Evolutionary conservation across 108 stramenopile genomes (phyloP).

Genomic region (Pseudonitzschia multistriata): DNA sequence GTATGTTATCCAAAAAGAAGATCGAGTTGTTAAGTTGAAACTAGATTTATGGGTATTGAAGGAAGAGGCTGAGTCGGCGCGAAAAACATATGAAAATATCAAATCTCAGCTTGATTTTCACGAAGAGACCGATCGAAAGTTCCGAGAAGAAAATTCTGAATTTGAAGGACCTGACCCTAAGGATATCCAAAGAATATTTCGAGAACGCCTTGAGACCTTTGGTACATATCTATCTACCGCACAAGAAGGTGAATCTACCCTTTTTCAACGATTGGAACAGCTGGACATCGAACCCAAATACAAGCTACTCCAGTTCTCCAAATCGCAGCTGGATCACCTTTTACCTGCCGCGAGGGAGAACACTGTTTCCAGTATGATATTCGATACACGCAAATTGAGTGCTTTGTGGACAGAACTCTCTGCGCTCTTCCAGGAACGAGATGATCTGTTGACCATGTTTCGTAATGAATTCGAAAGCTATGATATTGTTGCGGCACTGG

Average conservation of each 20-base stretch:
- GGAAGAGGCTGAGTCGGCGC: conserved; percentile 47
- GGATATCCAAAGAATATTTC: conserved; percentile 40
- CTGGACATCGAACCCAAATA: conserved; percentile 47
- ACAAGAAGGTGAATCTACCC: conserved; percentile 40
- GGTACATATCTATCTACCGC: conserved; percentile 33
- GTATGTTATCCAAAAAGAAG: conserved; percentile 34
- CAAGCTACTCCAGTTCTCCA: conserved; percentile 38
- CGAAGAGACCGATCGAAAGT: conserved; percentile 38
- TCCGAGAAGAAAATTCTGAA: conserved; percentile 35
- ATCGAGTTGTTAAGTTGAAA: conserved; percentile 30
- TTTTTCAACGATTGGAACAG: conserved; percentile 29
- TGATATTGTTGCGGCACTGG: conserved; percentile 26
- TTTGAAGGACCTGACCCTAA: conserved; percentile 34
- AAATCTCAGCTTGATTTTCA: conserved; percentile 42
- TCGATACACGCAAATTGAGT: conserved; percentile 34
- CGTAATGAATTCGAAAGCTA: conserved; percentile 23
- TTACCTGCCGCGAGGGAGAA: conserved; percentile 18
- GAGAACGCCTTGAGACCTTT: conserved; percentile 33
- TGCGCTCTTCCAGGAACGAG: conserved; percentile 33
- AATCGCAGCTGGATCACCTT: conserved; percentile 45
- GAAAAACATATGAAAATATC: conserved; percentile 23
- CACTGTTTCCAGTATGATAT: not conserved
- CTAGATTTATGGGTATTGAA: conserved; percentile 54
- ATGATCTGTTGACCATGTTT: conserved; percentile 25
- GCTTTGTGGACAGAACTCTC: conserved; percentile 37